A percentile compares a stretch with the other conserved stretches of the same genome.
Conservation (phyloP, 345 rosid species). For the Salix exigua region DNA sequence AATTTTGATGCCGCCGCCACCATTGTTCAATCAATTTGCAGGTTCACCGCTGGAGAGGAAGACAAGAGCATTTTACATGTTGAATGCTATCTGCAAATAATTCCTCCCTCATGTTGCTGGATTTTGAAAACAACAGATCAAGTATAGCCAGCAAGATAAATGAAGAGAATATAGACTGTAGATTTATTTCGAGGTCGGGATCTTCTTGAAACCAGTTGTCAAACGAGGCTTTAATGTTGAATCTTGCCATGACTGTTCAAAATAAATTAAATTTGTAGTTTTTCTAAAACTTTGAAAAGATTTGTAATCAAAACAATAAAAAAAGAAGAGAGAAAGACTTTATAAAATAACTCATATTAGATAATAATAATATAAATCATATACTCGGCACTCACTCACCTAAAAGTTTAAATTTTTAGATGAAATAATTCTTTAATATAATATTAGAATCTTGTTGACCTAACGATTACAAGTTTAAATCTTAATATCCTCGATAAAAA, state of each 20-base stretch:
- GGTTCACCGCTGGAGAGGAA: background rate
- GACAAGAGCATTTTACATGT: background rate
- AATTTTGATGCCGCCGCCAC: background rate
- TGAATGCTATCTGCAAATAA: background rate
- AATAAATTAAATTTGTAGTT: too few relatives aligned
- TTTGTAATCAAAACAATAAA: too few relatives aligned
- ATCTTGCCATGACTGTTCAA: background rate
- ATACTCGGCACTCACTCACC: too few relatives aligned
- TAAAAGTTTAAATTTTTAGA: too few relatives aligned
- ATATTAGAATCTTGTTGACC: too few relatives aligned
- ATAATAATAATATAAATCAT: too few relatives aligned
- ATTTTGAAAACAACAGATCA: background rate
- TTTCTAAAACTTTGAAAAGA: too few relatives aligned
- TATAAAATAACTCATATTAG: too few relatives aligned
- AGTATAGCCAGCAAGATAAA: background rate
- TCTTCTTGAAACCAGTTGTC: background rate
- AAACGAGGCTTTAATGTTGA: background rate
- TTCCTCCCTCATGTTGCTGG: background rate
- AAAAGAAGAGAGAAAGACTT: too few relatives aligned
- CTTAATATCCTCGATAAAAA: too few relatives aligned
- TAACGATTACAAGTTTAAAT: too few relatives aligned
- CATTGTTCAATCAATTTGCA: background rate
- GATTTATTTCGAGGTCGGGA: background rate
- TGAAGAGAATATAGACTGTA: background rate
- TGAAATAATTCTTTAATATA: too few relatives aligned